Base-by-base conservation (phyloP, 371 early-diverging fungal species). In the Actinomucor elegans region DNA sequence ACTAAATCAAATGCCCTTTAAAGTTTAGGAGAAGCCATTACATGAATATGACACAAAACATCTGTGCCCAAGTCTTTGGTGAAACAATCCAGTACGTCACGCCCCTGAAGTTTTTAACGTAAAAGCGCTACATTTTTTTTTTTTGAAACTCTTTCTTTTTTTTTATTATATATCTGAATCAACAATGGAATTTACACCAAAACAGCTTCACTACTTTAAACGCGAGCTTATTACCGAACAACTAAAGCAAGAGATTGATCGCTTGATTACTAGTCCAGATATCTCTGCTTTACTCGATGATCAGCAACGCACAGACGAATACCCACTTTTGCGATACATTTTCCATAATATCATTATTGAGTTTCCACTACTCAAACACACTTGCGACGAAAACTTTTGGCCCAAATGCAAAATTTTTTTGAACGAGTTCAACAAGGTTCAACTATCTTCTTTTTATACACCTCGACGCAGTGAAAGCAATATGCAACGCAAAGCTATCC, bases 361-460 rank as follows among this genome's bases (percentile, higher is more conserved):
- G 27, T 77, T 77, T 36, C 77, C 77, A 10, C 45, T 77, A 4
- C 43, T 77, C 11, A 71, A 73, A 15, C 65, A 67, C 17, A 59
- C 59, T 0, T 41, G 60, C 24, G 61, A 66, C 17, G 41, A 57
- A 8, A 42, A 64, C 4, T 77, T 77, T 44, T 77, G 77, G 77
- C 37, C 48, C 11, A 73, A 73, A 29, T 66, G 60, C 23, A 58
- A 69, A 34, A 41, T 62, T 1, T 69, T 77, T 20, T 37, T 77
- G 26, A 49, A 57, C 34, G 73, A 77, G 17, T 64, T 71, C 32
- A 49, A 58, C 40, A 70, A 73, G 24, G 47, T 61, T 5, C 61
- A 62, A 29, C 40, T 70, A 5, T 55, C 55, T 10, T 52, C 61
- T 0, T 50, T 43, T 44, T 64, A 63, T 49, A 47, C 57, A 2